phyloP scores from a whole-genome alignment of 345 rosid species.

The Ceriops tagal region DNA sequence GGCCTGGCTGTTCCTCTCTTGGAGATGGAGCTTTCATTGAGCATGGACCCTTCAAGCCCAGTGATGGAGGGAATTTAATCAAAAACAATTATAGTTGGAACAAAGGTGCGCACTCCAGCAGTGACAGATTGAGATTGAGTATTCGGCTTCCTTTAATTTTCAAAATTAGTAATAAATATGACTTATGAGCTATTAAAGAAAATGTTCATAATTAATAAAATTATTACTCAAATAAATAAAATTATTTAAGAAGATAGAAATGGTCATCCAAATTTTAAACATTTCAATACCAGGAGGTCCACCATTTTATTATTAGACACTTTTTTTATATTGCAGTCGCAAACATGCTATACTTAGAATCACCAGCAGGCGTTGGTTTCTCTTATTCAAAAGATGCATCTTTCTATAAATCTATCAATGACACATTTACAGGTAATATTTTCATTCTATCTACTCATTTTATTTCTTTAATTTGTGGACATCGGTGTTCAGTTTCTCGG shows the following conservation, averaged over 20 bases:
- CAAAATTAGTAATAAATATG: too few relatives aligned
- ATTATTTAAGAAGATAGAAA: too few relatives aligned
- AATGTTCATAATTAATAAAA: too few relatives aligned
- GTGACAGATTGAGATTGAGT: not conserved
- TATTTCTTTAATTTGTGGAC: not conserved
- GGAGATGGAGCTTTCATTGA: constrained; percentile 4
- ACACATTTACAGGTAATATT: constrained; percentile 8
- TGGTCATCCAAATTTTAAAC: too few relatives aligned
- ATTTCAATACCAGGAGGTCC: not conserved
- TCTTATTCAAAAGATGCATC: constrained; percentile 8
- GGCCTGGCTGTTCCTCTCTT: constrained; percentile 19
- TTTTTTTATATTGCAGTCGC: constrained; percentile 1
- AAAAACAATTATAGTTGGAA: constrained; percentile 15
- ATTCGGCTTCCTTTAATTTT: not conserved
- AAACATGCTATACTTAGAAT: constrained; percentile 17
- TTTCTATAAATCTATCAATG: constrained; percentile 5
- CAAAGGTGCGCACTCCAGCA: not conserved
- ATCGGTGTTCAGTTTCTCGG: too few relatives aligned
- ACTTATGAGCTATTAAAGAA: too few relatives aligned
- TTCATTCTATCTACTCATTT: too few relatives aligned
- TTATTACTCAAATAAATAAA: too few relatives aligned
- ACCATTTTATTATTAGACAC: not conserved
- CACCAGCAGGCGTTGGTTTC: constrained; percentile 20
- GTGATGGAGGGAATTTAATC: not conserved
- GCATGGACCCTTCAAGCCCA: constrained; percentile 16